Percentiles rank a stretch among this genome's conserved stretches.
phyloP scores from a whole-genome alignment of 2,329 filamentous ascomycete species.

The Aspergillus pseudonomiae region DNA sequence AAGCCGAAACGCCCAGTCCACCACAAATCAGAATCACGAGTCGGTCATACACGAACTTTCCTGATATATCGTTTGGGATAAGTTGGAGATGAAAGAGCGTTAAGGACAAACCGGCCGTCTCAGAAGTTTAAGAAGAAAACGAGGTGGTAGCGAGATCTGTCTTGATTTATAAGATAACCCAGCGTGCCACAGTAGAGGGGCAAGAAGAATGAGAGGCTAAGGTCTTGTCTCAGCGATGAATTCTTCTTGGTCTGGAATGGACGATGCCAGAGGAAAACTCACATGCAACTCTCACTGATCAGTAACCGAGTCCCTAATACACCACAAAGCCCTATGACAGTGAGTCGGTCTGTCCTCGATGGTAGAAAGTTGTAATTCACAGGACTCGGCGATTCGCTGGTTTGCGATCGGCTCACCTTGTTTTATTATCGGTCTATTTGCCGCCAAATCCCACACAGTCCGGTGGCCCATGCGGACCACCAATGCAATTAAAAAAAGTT shows the following conservation, averaged over 20 bases:
- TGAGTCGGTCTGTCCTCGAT: constrained; percentile 22
- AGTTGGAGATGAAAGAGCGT: constrained; percentile 28
- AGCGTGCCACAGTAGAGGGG: constrained; percentile 37
- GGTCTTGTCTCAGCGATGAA: constrained; percentile 14
- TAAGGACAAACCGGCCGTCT: constrained; percentile 29
- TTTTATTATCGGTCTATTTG: constrained; percentile 28
- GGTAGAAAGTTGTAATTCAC: constrained; percentile 19
- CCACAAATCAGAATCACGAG: constrained; percentile 11
- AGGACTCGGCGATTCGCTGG: constrained; percentile 14
- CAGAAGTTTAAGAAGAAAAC: constrained; percentile 10
- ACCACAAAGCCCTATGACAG: constrained; percentile 24
- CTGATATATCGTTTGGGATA: neutral
- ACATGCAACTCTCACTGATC: constrained; percentile 18
- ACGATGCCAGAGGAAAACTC: constrained; percentile 6
- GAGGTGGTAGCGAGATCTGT: constrained; percentile 13
- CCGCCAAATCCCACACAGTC: constrained; percentile 37
- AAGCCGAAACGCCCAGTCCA: constrained; percentile 9
- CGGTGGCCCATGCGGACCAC: constrained; percentile 28
- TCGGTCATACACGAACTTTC: constrained; percentile 7
- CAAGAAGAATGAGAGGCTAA: constrained; percentile 29
- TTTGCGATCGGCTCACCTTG: constrained; percentile 25
- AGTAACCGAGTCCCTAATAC: constrained; percentile 26
- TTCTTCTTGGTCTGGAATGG: constrained; percentile 3
- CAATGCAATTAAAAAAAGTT: constrained; percentile 42
- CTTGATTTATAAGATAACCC: constrained; percentile 18